phyloP scores from a whole-genome alignment of 2,329 filamentous ascomycete species.

The Epichloe elymi region DNA sequence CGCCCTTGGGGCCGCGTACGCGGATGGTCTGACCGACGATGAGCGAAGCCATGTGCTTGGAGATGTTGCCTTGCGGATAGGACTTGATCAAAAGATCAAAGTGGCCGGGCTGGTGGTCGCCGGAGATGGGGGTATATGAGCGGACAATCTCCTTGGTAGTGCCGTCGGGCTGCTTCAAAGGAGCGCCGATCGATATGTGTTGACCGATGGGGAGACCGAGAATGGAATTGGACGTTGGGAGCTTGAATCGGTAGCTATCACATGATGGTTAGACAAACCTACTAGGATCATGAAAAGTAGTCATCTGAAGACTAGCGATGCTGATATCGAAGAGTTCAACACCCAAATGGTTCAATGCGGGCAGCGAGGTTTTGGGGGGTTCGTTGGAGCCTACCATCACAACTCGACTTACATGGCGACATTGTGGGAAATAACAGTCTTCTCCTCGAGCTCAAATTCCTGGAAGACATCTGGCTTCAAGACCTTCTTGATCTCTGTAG shows the following conservation, averaged over 20 bases:
- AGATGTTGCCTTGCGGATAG: slow-evolving; percentile 96
- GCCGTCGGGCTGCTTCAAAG: slow-evolving; percentile 53
- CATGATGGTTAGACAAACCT: background rate
- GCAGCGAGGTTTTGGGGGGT: background rate
- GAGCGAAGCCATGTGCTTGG: slow-evolving; percentile 75
- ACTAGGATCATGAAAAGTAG: background rate
- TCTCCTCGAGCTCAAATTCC: slow-evolving; percentile 84
- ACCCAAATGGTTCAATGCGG: background rate
- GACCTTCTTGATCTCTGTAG: slow-evolving; percentile 60
- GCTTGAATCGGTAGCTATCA: slow-evolving; percentile 78
- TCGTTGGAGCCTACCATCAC: background rate
- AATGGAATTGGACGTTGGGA: slow-evolving; percentile 64
- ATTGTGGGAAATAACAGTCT: slow-evolving; percentile 94
- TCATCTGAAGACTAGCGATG: background rate
- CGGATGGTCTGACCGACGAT: slow-evolving; percentile 78
- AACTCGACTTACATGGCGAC: slow-evolving; percentile 67
- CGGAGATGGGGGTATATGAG: slow-evolving; percentile 85
- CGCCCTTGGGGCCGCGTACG: slow-evolving; percentile 88
- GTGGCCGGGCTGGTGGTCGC: slow-evolving; percentile 77
- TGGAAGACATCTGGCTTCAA: slow-evolving; percentile 83
- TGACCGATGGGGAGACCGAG: slow-evolving; percentile 96
- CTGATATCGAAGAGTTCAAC: background rate
- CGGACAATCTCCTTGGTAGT: slow-evolving; percentile 72
- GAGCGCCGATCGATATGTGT: slow-evolving; percentile 91
- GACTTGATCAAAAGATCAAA: slow-evolving; percentile 97